Evolutionary conservation across 495 filamentous ascomycete species (phyloP).

Genomic region (Penicillium roqueforti): DNA sequence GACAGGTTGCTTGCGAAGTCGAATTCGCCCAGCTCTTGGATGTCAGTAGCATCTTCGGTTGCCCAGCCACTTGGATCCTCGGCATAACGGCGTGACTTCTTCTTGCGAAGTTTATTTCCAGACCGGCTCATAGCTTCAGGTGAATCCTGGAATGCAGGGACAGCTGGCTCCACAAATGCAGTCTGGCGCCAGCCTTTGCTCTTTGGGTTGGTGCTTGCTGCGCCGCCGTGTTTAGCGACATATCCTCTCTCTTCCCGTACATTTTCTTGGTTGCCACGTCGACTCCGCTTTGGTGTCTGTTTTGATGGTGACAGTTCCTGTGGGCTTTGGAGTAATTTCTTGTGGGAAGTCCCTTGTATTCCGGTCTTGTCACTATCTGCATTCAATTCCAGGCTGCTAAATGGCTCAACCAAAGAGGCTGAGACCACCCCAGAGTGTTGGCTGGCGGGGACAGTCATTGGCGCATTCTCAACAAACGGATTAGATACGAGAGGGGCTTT

Average conservation of each 20-base stretch:
- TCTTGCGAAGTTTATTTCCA: conserved; percentile 47
- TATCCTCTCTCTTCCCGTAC: conserved; percentile 9
- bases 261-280: conserved; percentile 35
- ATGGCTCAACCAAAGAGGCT: conserved; percentile 39
- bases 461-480: conserved; percentile 4
- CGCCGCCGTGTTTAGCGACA: conserved; percentile 32
- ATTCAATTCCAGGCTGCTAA: conserved; percentile 40
- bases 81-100: conserved; percentile 49
- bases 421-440: conserved; percentile 22
- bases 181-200: conserved; percentile 80
- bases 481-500: conserved; percentile 24
- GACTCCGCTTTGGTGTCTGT: conserved; percentile 26
- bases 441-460: neutral
- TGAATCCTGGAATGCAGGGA: conserved; percentile 18
- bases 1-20: conserved; percentile 84
- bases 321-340: conserved; percentile 17
- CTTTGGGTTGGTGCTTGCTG: conserved; percentile 41
- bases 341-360: conserved; percentile 10
- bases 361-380: conserved; percentile 13
- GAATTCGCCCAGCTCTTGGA: conserved; percentile 92
- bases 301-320: conserved; percentile 18
- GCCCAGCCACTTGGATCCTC: conserved; percentile 85
- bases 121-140: conserved; percentile 21
- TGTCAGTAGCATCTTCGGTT: conserved; percentile 92
- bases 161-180: conserved; percentile 60